Base-by-base conservation (phyloP, 352 stramenopile genomes). In the Globisporangium echinulatum region DNA sequence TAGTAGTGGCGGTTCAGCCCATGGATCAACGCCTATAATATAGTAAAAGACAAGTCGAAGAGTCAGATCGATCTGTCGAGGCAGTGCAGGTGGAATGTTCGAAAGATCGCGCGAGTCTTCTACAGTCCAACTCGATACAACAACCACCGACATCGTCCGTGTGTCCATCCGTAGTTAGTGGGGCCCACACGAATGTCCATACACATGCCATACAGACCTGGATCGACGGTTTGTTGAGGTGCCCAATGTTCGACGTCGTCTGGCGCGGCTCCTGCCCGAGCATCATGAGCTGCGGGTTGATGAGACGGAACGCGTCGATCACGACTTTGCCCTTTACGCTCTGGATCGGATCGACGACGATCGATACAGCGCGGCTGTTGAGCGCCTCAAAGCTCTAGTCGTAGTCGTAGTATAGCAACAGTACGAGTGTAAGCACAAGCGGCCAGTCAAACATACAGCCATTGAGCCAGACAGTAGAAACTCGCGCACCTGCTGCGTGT, bases 301-400 rank as follows among this genome's bases (percentile, higher is more conserved):
- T 99, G 46, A 99, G 77, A 50, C 96, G 92, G 75, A 99, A 99
- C 40, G 96, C 98, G 71, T 99, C 97, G 74, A 99, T 99, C 38
- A 99, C 97, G 17, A 99, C 95, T 66, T 99, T 99, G 54, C 97
- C 96, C 78, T 99, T 99, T 49, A 99, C 96, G 79, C 82, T 96
- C 76, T 99, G 97, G 69, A 99, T 99, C 15, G 97, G 97, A 80
- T 99, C 97, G 48, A 99, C 94, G n/a, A 99, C 97, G 13, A 99
- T 85, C 13, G 97, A 96, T 17, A 99, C 97, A 2, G 95, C 96
- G 40, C 97, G 88, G 19, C 79, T 75, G 82, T 99, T 99, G n/a
- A 99, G 79, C 14, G 94, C 90, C 75, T 99, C 97, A 69, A 99
- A 99, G 60, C 88, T 97, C 77, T 44, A 13, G 11, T 44, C 7